phyloP scores from a whole-genome alignment of 1,139 yeast species.

The Keqinozyma sinolaborantium region DNA sequence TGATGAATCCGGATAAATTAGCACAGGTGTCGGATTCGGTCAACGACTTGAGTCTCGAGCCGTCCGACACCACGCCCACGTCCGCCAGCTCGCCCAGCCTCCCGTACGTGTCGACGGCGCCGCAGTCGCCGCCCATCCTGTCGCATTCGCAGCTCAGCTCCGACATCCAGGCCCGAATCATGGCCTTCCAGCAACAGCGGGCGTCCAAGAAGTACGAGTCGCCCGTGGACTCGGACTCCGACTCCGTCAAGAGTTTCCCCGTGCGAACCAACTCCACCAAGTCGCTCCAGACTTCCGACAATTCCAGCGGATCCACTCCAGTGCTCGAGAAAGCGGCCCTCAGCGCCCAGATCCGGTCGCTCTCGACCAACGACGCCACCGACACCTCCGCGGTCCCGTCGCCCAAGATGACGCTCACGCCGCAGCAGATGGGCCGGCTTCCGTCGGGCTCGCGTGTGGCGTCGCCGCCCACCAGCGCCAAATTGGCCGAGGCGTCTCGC shows the following conservation, averaged over 20 bases:
- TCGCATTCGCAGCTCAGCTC: conserved; percentile 43
- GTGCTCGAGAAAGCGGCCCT: conserved; percentile 8
- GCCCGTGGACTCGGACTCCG: conserved; percentile 3
- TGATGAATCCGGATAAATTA: not conserved
- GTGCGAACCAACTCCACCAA: not conserved
- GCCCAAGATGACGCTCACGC: not conserved
- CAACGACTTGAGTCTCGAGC: not conserved
- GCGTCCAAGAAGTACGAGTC: conserved; percentile 19
- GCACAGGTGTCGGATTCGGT: not conserved
- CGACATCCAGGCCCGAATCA: conserved; percentile 69
- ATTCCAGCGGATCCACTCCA: conserved; percentile 4
- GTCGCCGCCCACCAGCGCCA: conserved; percentile 1
- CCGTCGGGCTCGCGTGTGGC: not conserved
- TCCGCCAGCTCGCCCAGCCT: not conserved
- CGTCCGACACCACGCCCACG: not conserved
- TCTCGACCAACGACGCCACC: conserved; percentile 13
- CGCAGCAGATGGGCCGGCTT: not conserved
- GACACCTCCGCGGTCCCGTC: conserved; percentile 1
- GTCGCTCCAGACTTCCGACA: conserved; percentile 1
- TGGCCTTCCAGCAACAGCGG: conserved; percentile 72
- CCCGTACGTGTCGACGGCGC: too few relatives aligned
- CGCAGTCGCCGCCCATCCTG: conserved; percentile 1
- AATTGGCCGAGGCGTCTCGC: conserved; percentile 18
- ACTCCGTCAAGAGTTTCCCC: not conserved
- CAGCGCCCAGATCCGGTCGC: conserved; percentile 10